phyloP scores from a whole-genome alignment of 192 early-diverging fungal species.

The Podila verticillata region DNA sequence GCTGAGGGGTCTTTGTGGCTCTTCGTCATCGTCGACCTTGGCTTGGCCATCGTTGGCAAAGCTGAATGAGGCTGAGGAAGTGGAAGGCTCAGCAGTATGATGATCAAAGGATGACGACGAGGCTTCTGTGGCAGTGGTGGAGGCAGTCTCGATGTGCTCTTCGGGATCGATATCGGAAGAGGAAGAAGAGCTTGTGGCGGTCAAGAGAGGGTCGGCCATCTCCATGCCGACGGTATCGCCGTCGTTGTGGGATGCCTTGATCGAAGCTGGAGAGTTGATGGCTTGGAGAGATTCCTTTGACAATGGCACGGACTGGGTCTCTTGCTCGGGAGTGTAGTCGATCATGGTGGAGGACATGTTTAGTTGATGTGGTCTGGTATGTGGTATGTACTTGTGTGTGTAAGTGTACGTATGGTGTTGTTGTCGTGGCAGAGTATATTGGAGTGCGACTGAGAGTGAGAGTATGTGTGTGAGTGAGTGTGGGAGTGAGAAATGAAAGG shows the following conservation, averaged over 20 bases:
- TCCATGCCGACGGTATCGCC: background rate
- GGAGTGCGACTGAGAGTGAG: background rate
- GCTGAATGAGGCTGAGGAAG: background rate
- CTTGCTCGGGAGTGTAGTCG: background rate
- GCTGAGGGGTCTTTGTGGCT: conserved; percentile 15
- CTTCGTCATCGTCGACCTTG: background rate
- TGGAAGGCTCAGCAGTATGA: no score
- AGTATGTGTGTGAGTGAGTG: background rate
- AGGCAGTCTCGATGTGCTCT: background rate
- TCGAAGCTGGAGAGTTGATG: background rate
- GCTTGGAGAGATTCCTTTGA: background rate
- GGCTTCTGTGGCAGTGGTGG: background rate
- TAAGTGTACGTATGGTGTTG: background rate
- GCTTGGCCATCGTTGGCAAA: background rate
- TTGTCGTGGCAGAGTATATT: background rate
- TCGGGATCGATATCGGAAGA: conserved; percentile 10
- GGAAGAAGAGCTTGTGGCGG: conserved; percentile 14
- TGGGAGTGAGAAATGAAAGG: conserved; percentile 3
- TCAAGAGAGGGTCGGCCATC: conserved; percentile 18
- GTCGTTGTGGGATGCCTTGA: background rate
- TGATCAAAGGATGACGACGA: background rate
- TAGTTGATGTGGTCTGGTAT: background rate
- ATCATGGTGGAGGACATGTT: conserved; percentile 1
- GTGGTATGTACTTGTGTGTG: background rate
- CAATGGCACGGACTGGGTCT: conserved; percentile 1